A percentile compares a stretch with the other conserved stretches of the same genome.
Evolutionary conservation across 2,329 filamentous ascomycete species (phyloP).

Genomic region (Incumbomyces lentus): DNA sequence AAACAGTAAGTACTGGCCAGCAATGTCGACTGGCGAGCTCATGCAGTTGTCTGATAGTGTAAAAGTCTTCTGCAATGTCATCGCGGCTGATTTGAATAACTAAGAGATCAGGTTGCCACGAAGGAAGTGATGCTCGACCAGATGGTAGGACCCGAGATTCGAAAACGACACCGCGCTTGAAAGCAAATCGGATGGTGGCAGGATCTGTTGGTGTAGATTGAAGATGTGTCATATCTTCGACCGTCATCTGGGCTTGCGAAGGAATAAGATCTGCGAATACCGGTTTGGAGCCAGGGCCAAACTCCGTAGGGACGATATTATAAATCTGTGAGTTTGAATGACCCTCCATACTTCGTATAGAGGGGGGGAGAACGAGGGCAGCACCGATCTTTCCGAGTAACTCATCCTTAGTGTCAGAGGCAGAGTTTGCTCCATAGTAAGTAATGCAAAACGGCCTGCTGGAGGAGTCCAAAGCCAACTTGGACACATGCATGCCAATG

Average conservation of each 20-base stretch:
- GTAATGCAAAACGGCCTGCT: background rate
- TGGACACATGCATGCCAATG: constrained; percentile 32
- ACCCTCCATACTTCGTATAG: constrained; percentile 24
- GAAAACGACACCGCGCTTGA: constrained; percentile 27
- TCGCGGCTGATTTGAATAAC: constrained; percentile 31
- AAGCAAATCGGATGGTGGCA: constrained; percentile 27
- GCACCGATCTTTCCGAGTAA: constrained; percentile 35
- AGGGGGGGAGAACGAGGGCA: constrained; percentile 34
- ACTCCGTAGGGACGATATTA: constrained; percentile 39
- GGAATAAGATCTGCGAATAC: constrained; percentile 40
- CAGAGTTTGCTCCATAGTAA: constrained; percentile 1
- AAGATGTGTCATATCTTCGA: constrained; percentile 35
- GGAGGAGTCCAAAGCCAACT: constrained; percentile 31
- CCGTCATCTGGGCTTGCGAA: constrained; percentile 37
- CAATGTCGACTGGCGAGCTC: constrained; percentile 1
- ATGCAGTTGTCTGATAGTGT: constrained; percentile 25
- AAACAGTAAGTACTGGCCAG: constrained; percentile 2
- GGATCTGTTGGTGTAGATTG: constrained; percentile 20
- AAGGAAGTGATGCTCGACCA: background rate
- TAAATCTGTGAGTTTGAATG: constrained; percentile 35
- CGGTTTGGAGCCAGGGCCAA: constrained; percentile 33
- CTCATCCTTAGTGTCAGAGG: constrained; percentile 1
- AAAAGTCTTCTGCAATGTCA: constrained; percentile 38
- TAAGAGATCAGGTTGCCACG: constrained; percentile 26
- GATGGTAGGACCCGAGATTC: background rate